Evolutionary conservation across 1,139 yeast genomes (phyloP).

Genomic region (Oligophagozyma castellii): DNA sequence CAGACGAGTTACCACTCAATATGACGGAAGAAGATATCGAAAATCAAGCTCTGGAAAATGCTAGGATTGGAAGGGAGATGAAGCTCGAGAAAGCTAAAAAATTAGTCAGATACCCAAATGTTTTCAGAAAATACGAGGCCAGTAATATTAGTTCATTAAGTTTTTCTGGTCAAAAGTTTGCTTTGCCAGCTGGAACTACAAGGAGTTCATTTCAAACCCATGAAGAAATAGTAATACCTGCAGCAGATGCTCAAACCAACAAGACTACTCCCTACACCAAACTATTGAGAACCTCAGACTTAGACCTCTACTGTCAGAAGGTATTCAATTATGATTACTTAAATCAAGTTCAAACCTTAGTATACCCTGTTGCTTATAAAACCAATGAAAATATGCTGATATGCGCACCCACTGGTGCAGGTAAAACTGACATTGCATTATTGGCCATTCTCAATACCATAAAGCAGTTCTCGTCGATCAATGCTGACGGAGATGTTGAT

Average conservation of each 20-base stretch:
- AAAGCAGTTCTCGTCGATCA: conserved; percentile 37
- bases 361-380: conserved; percentile 82
- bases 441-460: conserved; percentile 70
- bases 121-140: conserved; percentile 56
- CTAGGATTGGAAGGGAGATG: conserved; percentile 36
- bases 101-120: conserved; percentile 68
- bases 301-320: conserved; percentile 70
- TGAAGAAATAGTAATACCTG: conserved; percentile 79
- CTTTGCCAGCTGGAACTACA: conserved; percentile 72
- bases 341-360: conserved; percentile 84
- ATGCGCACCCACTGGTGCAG: conserved; percentile 99
- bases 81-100: conserved; percentile 35
- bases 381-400: conserved; percentile 92
- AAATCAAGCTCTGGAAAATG: conserved; percentile 42
- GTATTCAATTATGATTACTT: conserved; percentile 71
- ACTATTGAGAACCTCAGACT: conserved; percentile 42
- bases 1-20: conserved; percentile 19
- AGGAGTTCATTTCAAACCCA: conserved; percentile 48
- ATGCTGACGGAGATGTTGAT: conserved; percentile 42
- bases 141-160: conserved; percentile 46
- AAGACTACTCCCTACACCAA: conserved; percentile 38
- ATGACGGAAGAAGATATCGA: conserved; percentile 47
- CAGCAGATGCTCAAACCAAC: conserved; percentile 33
- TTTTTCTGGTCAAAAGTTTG: conserved; percentile 65
- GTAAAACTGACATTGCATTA: conserved; percentile 95